Percentiles rank a stretch among this genome's conserved stretches.
phyloP scores from a whole-genome alignment of 768 basidiomycete genomes.

The Lactarius indigo region DNA sequence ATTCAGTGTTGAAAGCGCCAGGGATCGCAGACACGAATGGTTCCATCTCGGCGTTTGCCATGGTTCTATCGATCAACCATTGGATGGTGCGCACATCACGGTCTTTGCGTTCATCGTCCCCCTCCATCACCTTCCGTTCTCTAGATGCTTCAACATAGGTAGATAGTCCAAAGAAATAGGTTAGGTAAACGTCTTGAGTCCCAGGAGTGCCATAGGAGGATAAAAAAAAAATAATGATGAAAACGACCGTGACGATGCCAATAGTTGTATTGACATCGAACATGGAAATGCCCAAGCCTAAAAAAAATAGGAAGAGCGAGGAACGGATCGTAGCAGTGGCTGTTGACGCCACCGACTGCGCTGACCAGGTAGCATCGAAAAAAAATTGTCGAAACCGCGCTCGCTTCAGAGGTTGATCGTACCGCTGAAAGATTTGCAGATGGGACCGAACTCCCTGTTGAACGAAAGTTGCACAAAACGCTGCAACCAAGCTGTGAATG shows the following conservation, averaged over 20 bases:
- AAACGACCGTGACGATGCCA: neutral
- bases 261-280: neutral
- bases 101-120: too few species aligned
- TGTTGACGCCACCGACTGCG: neutral
- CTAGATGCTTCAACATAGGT: neutral
- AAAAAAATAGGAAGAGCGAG: neutral
- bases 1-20: too few species aligned
- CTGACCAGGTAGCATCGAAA: neutral
- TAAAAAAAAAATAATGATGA: neutral
- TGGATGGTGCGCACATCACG: too few species aligned
- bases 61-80: too few species aligned
- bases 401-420: neutral
- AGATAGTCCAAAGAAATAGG: too few species aligned
- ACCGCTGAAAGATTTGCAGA: neutral
- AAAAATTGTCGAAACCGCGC: neutral
- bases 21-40: too few species aligned
- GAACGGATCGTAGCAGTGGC: neutral
- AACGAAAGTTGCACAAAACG: neutral
- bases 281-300: neutral
- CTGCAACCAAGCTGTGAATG: neutral
- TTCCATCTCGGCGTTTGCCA: too few species aligned
- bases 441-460: neutral
- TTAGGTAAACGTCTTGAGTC: too few species aligned
- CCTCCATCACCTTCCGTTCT: neutral
- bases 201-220: too few species aligned